Evolutionary conservation across 768 basidiomycete genomes (phyloP).

Genomic region (Mycena haematopus): DNA sequence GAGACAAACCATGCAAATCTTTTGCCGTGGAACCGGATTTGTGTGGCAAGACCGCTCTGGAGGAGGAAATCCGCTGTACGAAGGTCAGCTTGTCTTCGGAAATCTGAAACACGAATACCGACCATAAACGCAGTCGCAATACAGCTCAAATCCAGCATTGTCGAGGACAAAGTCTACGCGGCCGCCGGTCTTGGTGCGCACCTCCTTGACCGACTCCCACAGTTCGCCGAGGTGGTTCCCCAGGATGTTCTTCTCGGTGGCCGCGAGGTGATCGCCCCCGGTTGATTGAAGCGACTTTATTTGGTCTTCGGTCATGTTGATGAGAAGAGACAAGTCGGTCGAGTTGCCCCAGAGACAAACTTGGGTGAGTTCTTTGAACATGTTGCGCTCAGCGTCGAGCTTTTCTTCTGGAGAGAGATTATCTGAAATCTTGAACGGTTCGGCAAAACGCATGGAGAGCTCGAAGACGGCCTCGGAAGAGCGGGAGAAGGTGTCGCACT

Average conservation of each 20-base stretch:
- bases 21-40: constrained; percentile 95
- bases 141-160: constrained; percentile 89
- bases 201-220: constrained; percentile 76
- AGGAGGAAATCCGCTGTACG: constrained; percentile 88
- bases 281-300: constrained; percentile 97
- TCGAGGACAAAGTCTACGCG: constrained; percentile 85
- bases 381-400: constrained; percentile 75
- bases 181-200: constrained; percentile 74
- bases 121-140: constrained; percentile 89
- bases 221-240: constrained; percentile 79
- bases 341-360: constrained; percentile 98
- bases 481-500: constrained; percentile 96
- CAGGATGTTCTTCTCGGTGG: constrained; percentile 95
- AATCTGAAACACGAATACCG: constrained; percentile 29
- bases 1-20: constrained; percentile 95
- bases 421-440: constrained; percentile 73
- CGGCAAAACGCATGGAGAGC: constrained; percentile 88
- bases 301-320: constrained; percentile 98
- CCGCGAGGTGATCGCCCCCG: constrained; percentile 93
- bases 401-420: constrained; percentile 59
- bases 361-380: constrained; percentile 95
- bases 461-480: constrained; percentile 94
- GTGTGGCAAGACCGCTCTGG: constrained; percentile 83
- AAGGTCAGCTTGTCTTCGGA: constrained; percentile 1
- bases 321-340: constrained; percentile 91